These are phyloP conservation scores for Ceratocystis cacaofunesta DNA, from an alignment of 2,329 filamentous ascomycete species.

Conservation along the genomic window DNA sequence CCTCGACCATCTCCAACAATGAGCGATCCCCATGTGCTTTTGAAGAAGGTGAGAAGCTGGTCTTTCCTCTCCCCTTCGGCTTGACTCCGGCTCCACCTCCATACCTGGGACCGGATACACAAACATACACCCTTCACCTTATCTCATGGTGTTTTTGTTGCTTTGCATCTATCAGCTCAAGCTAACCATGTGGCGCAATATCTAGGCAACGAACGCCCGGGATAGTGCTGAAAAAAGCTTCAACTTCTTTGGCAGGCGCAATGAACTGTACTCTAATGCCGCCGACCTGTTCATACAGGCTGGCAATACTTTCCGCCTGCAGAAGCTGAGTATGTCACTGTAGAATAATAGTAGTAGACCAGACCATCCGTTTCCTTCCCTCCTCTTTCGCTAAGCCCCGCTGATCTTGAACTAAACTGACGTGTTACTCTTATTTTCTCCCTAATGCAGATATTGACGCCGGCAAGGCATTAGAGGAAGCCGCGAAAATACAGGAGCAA, in stretches of 20 bases:
- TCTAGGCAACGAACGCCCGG: slow-evolving; percentile 73
- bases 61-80: no score
- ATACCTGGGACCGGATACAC: no score
- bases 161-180: not conserved
- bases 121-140: not conserved
- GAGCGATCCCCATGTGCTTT: slow-evolving; percentile 54
- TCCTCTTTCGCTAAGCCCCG: not conserved
- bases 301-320: slow-evolving; percentile 80
- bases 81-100: no score
- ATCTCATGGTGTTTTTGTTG: not conserved
- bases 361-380: not conserved
- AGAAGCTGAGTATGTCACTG: slow-evolving; percentile 56
- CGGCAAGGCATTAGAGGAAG: slow-evolving; percentile 71
- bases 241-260: slow-evolving; percentile 71
- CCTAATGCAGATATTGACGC: slow-evolving; percentile 57
- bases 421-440: not conserved
- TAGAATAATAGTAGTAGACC: not conserved
- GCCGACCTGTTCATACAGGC: slow-evolving; percentile 78
- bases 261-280: slow-evolving; percentile 81
- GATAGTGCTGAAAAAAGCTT: slow-evolving; percentile 65
- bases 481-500: slow-evolving; percentile 63
- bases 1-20: slow-evolving; percentile 1
- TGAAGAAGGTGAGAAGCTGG: slow-evolving; percentile 50
- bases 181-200: not conserved
- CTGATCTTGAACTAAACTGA: not conserved